Evolutionary conservation across 441 rosid species (phyloP), one percentile per base, ranked within the genome.

Genomic region (Aquilaria agallochum): DNA sequence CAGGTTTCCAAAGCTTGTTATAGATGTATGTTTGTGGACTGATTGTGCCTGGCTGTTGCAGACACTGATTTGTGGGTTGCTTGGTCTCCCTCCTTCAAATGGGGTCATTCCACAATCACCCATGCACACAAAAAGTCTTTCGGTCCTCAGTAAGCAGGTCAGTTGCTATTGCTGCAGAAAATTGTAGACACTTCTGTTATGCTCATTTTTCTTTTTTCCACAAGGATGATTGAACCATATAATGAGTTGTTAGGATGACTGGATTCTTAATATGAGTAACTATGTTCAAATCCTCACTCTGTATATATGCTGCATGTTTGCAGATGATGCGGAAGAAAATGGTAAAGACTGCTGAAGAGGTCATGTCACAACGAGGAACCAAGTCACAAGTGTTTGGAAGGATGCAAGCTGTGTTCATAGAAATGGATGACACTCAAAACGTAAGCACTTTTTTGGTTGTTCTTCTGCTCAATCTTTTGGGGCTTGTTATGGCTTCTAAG

Each of bases 21-120:
- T 34, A 34, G 40, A 34, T 34, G 5, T 34, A 34, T 34, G 40
- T 3, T 34, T 34, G 40, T 20, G 40, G 2, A 34, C 40, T 34
- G 40, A 65, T 53, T 30, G 50, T 66, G 27, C 20, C 42, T 64
- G 52, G 40, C 50, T 70, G 4, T 20, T 34, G 55, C 74, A 90
- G 96, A 85, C 98, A 53, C 70, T 90, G 70, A 56, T 88, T 42
- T 86, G 97, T 62, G 98, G 97, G 50, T 62, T 93, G 67, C 79
- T 88, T 65, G 97, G 98, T 56, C 83, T 93, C 55, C 96, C 97
- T 58, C 98, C 97, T 63, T 85, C 96, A 34, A 90, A 94, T 49
- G 97, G 95, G 45, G 97, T 90, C 62, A 84, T 88, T 52, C 98
- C 96, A 6, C 96, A 88, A 61, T 90, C 97, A 44, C 95, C 97